These are phyloP conservation scores for Arthrocladium fulminans DNA, from an alignment of 2,329 filamentous ascomycete species.

Conservation along the genomic window DNA sequence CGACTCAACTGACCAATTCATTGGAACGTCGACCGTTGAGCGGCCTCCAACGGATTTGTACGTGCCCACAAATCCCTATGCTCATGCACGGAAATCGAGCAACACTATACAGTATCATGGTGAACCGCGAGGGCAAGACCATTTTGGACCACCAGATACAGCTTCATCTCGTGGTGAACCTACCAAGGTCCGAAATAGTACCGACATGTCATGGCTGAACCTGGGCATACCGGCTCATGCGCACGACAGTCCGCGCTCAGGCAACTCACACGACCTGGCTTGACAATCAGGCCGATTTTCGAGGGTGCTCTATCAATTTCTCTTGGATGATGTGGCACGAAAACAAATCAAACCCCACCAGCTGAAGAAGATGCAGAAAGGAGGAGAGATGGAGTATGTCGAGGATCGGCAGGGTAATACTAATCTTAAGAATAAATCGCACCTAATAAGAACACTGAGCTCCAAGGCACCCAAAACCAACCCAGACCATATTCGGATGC, in stretches of 20 bases:
- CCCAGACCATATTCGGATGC: constrained; percentile 14
- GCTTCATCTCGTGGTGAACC: constrained; percentile 1
- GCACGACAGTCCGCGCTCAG: constrained; percentile 6
- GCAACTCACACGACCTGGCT: not conserved
- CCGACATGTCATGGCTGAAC: constrained; percentile 25
- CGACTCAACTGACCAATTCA: constrained; percentile 2
- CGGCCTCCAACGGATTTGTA: not conserved
- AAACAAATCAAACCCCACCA: constrained; percentile 14
- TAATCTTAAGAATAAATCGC: constrained; percentile 11
- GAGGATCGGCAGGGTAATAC: constrained; percentile 13
- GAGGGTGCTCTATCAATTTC: constrained; percentile 21
- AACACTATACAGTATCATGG: not conserved
- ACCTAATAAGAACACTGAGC: constrained; percentile 15
- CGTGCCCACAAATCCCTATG: not conserved
- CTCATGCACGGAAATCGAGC: constrained; percentile 4
- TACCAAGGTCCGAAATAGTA: not conserved
- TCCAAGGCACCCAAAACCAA: constrained; percentile 12
- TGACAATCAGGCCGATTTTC: constrained; percentile 11
- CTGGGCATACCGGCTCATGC: constrained; percentile 14
- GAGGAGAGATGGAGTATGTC: constrained; percentile 10
- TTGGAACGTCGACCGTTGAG: not conserved
- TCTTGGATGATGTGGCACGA: constrained; percentile 22
- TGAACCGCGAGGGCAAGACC: not conserved
- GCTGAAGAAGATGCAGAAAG: constrained; percentile 6
- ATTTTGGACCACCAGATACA: not conserved